Percentiles rank a stretch among this genome's conserved stretches.
Conservation (phyloP, 2,329 filamentous ascomycete genomes). For the Coniochaeta sp. region DNA sequence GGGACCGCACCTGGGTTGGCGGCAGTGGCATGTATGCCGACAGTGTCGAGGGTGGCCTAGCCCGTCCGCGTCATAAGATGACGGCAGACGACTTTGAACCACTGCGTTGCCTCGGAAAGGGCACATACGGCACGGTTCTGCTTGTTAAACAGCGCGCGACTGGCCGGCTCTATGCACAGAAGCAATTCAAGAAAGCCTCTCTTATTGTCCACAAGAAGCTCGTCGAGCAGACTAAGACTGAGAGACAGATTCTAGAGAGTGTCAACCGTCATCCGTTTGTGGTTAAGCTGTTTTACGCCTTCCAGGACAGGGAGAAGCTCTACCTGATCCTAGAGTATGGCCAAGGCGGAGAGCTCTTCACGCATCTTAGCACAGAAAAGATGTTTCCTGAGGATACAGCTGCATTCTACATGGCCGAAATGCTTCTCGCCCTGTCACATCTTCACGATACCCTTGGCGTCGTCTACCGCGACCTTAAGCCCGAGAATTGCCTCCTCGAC, state of each 20-base stretch:
- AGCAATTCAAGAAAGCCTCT: constrained; percentile 97
- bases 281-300: constrained; percentile 96
- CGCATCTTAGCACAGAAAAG: constrained; percentile 85
- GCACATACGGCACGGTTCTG: constrained; percentile 89
- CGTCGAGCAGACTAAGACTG: constrained; percentile 95
- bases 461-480: constrained; percentile 94
- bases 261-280: constrained; percentile 97
- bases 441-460: constrained; percentile 88
- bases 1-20: constrained; percentile 23
- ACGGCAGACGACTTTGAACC: constrained; percentile 83
- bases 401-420: constrained; percentile 98
- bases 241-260: constrained; percentile 88
- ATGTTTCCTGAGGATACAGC: constrained; percentile 90
- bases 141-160: constrained; percentile 85
- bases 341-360: constrained; percentile 92
- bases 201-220: constrained; percentile 92
- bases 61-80: constrained; percentile 66
- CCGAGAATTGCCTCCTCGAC: constrained; percentile 93
- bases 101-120: constrained; percentile 88
- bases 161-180: constrained; percentile 89
- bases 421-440: constrained; percentile 89
- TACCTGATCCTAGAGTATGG: constrained; percentile 98
- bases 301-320: constrained; percentile 95
- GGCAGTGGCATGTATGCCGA: constrained; percentile 23
- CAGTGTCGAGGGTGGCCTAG: constrained; percentile 45